Conservation (phyloP, 1,284 basidiomycete species). For the Xerocomus minutiporus region DNA sequence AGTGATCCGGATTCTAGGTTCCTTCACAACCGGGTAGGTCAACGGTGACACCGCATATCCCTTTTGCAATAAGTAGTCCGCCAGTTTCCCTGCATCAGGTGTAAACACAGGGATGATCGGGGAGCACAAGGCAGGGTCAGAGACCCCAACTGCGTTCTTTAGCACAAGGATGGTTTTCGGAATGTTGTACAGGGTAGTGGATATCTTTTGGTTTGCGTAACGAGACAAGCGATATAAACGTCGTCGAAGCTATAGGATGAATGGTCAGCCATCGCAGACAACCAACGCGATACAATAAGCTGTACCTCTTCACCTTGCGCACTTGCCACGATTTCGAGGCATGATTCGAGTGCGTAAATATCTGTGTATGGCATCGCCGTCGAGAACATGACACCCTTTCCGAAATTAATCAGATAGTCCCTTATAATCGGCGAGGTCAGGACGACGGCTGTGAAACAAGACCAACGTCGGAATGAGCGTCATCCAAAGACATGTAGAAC, state of each 20-base stretch:
- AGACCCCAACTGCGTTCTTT: neutral
- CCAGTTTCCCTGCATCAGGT: slow-evolving; percentile 4
- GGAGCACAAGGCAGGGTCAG: slow-evolving; percentile 8
- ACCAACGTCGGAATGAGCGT: neutral
- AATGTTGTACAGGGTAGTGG: slow-evolving; percentile 5
- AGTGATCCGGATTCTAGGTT: slow-evolving; percentile 17
- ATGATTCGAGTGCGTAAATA: slow-evolving; percentile 40
- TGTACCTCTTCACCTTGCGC: slow-evolving; percentile 18
- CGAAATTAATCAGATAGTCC: slow-evolving; percentile 58
- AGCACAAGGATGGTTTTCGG: slow-evolving; percentile 12
- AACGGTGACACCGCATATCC: slow-evolving; percentile 17
- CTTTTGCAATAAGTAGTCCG: slow-evolving; percentile 6
- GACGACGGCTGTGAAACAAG: slow-evolving; percentile 41
- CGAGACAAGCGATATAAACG: slow-evolving; percentile 2
- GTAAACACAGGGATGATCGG: slow-evolving; percentile 22
- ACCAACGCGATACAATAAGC: neutral
- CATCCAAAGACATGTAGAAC: slow-evolving; percentile 17
- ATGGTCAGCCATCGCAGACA: neutral
- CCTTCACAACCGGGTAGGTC: slow-evolving; percentile 10
- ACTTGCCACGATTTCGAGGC: slow-evolving; percentile 14
- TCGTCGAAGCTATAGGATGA: slow-evolving; percentile 15
- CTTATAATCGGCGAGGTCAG: slow-evolving; percentile 45
- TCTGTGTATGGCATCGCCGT: slow-evolving; percentile 46
- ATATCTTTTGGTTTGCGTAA: slow-evolving; percentile 13
- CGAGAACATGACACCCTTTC: slow-evolving; percentile 53